Evolutionary conservation across 371 early-diverging fungal species (phyloP).

Genomic region (Sporodiniella umbellata): DNA sequence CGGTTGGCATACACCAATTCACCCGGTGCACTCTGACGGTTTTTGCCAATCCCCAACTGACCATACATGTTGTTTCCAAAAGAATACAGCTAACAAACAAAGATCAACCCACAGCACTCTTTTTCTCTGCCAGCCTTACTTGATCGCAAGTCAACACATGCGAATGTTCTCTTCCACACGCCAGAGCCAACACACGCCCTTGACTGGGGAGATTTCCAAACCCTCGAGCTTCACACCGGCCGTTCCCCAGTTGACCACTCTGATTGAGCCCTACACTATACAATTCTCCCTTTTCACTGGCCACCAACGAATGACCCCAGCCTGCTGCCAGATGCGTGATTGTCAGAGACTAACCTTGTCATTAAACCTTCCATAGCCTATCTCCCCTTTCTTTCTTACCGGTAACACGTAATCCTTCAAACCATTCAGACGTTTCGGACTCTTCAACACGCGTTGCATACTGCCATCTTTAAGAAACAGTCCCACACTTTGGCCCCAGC

Average conservation of each 20-base stretch:
- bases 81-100: constrained; percentile 32
- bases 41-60: constrained; percentile 56
- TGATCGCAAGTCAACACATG: constrained; percentile 41
- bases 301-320: constrained; percentile 44
- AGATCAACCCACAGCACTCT: too few relatives aligned
- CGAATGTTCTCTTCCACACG: constrained; percentile 64
- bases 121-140: constrained; percentile 10
- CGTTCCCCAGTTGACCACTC: constrained; percentile 36
- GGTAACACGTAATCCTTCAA: constrained; percentile 37
- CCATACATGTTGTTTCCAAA: constrained; percentile 73
- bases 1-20: constrained; percentile 14
- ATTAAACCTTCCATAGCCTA: too few relatives aligned
- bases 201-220: background rate
- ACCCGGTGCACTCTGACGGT: constrained; percentile 33
- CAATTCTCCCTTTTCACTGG: constrained; percentile 17
- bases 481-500: constrained; percentile 42
- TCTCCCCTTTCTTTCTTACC: constrained; percentile 12
- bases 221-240: background rate
- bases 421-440: constrained; percentile 21
- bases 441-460: constrained; percentile 13
- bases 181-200: constrained; percentile 6
- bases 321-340: constrained; percentile 38
- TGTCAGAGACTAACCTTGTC: too few relatives aligned
- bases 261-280: constrained; percentile 42
- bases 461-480: constrained; percentile 25